Evolutionary conservation across 768 basidiomycete genomes (phyloP), one percentile per base, ranked within the genome.

Genomic region (Hericium coralloides): DNA sequence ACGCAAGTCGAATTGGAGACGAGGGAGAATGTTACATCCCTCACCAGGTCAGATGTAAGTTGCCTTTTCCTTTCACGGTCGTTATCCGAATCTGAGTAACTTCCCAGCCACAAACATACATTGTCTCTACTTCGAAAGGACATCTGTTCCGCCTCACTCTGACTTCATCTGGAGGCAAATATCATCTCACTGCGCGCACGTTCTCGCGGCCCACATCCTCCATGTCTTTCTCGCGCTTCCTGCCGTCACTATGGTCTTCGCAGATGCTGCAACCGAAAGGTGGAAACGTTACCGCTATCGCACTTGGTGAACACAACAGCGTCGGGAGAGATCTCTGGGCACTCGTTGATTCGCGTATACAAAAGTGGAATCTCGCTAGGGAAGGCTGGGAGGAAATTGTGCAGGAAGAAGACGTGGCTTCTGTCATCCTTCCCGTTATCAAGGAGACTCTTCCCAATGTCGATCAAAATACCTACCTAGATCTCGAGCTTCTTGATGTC

Each of bases 401-500:
- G 2, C 57, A 77, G 38, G 85, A 89, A 59, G 70, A 72, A 45
- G 84, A 88, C 59, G 64, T 87, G n/a, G 72, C 74, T 0, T 73
- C 63, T 0, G 69, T 80, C 18, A 70, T 85, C 10, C 72, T 74
- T 6, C 65, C 72, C 1, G 79, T 79, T 18, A 68, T 89, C 20
- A 68, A 77, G 41, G 69, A 73, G 37, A 71, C 71, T 0, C 74
- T 80, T 52, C 65, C 69, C 1, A 63, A 60, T 10, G 73, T 74
- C 23, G 55, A 64, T 10, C 72, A 77, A 36, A 74, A 79, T 60
- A 67, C 73, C 7, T 74, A 76, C 56, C 70, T 89, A 43, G 88
- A 90, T 61, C 70, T 92, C 3, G 90, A 92, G 65, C 69, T 91
- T 41, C 71, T 90, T 49, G 89, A 92, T 72, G 62, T 90, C 37